Conservation (phyloP, 164 flowering plant species). For the Dillenia suffruticosa region DNA sequence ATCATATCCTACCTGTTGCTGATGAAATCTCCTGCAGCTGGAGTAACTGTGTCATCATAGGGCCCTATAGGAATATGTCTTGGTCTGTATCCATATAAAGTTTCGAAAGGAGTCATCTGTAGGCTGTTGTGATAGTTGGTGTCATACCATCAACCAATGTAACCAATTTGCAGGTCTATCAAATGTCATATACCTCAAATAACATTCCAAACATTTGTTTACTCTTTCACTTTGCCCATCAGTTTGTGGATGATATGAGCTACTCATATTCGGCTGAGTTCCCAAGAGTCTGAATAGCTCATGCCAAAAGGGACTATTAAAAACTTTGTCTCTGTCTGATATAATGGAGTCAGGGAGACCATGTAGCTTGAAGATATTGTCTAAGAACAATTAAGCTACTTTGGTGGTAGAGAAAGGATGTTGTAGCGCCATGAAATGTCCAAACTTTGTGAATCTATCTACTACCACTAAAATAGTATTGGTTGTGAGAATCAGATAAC, state of each 20-base stretch:
- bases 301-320: neutral
- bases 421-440: too few relatives aligned
- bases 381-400: too few relatives aligned
- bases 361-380: too few relatives aligned
- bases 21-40: too few relatives aligned
- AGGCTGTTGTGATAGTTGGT: neutral
- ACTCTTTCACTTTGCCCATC: slow-evolving; percentile 1
- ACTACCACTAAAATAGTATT: too few relatives aligned
- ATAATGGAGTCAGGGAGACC: too few relatives aligned
- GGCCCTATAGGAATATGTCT: too few relatives aligned
- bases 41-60: neutral
- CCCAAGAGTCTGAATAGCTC: neutral
- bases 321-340: too few relatives aligned
- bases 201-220: neutral
- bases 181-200: neutral
- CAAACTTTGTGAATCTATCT: too few relatives aligned
- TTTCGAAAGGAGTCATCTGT: neutral
- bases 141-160: neutral
- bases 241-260: neutral
- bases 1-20: too few relatives aligned
- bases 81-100: neutral
- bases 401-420: too few relatives aligned
- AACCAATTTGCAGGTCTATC: neutral
- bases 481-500: too few relatives aligned
- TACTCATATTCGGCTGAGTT: neutral